Percentiles rank a stretch among this genome's conserved stretches.
Conservation (phyloP, 805 yeast genomes). For the Danielozyma ontarioensis region DNA sequence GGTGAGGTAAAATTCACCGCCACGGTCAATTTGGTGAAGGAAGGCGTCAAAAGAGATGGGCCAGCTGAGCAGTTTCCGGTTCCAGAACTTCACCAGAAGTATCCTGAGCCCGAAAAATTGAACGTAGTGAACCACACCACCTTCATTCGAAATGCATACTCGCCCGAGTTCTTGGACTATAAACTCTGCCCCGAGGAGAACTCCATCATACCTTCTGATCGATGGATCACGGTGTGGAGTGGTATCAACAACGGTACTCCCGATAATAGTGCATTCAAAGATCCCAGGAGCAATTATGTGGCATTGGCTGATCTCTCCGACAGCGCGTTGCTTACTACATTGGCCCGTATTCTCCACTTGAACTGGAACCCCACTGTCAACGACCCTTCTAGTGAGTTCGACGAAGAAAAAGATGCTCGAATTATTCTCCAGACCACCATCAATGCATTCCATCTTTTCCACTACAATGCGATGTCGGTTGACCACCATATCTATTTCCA, state of each 20-base stretch:
- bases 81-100: constrained; percentile 16
- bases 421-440: constrained; percentile 22
- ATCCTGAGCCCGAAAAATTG: constrained; percentile 21
- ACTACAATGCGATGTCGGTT: constrained; percentile 41
- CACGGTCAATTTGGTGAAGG: constrained; percentile 37
- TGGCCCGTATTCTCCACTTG: constrained; percentile 36
- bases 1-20: constrained; percentile 48
- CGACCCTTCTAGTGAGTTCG: constrained; percentile 24
- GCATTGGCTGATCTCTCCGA: constrained; percentile 36
- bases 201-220: constrained; percentile 22
- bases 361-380: constrained; percentile 39
- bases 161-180: constrained; percentile 30
- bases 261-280: constrained; percentile 14
- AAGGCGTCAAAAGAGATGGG: constrained; percentile 7
- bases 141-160: constrained; percentile 31
- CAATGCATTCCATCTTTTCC: constrained; percentile 31
- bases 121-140: constrained; percentile 30
- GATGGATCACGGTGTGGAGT: constrained; percentile 39
- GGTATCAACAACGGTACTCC: constrained; percentile 23
- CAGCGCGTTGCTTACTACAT: constrained; percentile 34
- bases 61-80: constrained; percentile 9
- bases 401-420: constrained; percentile 28
- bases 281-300: constrained; percentile 25
- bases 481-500: constrained; percentile 43
- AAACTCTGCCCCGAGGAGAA: constrained; percentile 32